A percentile compares a stretch with the other conserved stretches of the same genome.
These are phyloP conservation scores for Pigoraptor vietnamica DNA, from an alignment of 78 protist genomes.

Conservation along the genomic window DNA sequence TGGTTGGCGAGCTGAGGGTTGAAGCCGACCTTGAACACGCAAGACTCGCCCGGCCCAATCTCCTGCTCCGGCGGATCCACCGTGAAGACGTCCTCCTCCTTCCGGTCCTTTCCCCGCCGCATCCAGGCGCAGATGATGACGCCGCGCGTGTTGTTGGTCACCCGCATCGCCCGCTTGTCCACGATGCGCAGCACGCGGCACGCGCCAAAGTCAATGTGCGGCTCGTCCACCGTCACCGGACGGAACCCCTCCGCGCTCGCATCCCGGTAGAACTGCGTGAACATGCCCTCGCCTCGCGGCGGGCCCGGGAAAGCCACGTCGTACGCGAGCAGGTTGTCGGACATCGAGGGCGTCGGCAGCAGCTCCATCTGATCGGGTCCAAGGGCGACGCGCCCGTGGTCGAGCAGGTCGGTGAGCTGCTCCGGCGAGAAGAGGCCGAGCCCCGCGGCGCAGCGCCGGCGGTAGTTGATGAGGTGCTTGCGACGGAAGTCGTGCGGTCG, in stretches of 20 bases:
- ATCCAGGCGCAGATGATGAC: neutral
- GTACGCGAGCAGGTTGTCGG: neutral
- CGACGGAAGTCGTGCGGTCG: neutral
- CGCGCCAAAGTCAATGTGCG: neutral
- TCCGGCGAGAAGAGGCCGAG: neutral
- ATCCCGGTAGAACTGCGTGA: neutral
- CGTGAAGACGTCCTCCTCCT: neutral
- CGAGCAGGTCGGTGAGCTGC: neutral
- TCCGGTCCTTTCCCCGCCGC: neutral
- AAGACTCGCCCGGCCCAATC: neutral
- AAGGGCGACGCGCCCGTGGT: neutral
- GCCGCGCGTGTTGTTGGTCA: neutral
- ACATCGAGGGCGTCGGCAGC: neutral
- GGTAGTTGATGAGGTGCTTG: neutral
- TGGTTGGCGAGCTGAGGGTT: neutral
- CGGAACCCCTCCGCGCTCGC: neutral
- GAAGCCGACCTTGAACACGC: neutral
- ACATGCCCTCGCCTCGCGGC: neutral
- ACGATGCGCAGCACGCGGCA: neutral
- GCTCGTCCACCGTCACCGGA: neutral
- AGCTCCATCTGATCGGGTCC: neutral
- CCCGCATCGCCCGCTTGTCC: neutral
- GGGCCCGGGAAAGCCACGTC: neutral
- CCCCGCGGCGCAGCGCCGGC: neutral
- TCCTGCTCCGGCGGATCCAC: neutral